Base-by-base conservation (phyloP, 2,329 filamentous ascomycete species). In the Verticillium dahliae region DNA sequence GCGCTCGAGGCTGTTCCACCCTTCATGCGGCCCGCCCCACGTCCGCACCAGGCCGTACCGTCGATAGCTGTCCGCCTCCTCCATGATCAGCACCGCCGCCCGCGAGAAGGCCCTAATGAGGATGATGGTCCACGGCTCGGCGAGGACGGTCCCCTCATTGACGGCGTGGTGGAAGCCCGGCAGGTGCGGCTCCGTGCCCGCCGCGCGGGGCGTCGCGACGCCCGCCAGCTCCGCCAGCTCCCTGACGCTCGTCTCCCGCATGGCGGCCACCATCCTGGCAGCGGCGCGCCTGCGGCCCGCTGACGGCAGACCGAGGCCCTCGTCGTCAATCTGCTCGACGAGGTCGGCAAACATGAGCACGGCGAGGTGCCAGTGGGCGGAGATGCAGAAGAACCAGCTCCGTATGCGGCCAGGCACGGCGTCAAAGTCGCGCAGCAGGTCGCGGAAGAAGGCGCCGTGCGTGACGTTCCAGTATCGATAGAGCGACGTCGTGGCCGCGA, bases 101-200 rank as follows among this genome's bases (percentile, higher is more conserved):
- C 78, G 81, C 31, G 79, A 76, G 62, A 85, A 85, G 0, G 78
- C 78, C 33, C 81, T 74, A 54, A 85, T 79, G 34, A 85, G 70
- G 2, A 85, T 78, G 45, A 80, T 78, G 1, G 83, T 85, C 84
- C 84, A 86, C 2, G 84, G 84, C 65, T 86, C 84, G 0, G 82
- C 85, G 61, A 87, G 68, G n/a, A 87, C 74, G 1, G 83, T 80
- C 2, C 80, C 82, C 62, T 84, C 76, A 52, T 78, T 81, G 31
- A 85, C 74, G 0, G 82, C 81, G 61, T 80, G 79, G 67, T 85
- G 83, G 60, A 83, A 81, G 27, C 80, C 77, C 27, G 70, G 66
- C 37, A 77, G 69, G 39, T 73, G 68, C 6, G 71, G 67, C 31
- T 62, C 56, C 35, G 34, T 18, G 9, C 18, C 27, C 6, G 64